Conservation (phyloP, 306 rosid species). For the Castanea sativa region DNA sequence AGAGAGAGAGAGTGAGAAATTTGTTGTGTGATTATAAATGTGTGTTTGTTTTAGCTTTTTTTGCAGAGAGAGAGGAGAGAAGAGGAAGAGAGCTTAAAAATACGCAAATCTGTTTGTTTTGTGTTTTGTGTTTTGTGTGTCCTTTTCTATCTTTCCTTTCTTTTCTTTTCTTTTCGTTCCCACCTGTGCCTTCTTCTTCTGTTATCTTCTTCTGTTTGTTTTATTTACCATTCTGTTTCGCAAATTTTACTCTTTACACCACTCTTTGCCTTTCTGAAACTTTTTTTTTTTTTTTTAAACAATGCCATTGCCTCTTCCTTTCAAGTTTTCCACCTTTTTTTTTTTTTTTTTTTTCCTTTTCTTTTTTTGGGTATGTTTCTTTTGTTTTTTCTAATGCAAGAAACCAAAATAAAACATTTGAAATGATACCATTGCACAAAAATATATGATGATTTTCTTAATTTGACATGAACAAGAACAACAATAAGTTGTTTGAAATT, state of each 20-base stretch:
- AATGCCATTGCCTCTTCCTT: background rate
- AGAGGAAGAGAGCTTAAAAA: background rate
- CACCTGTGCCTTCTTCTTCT: background rate
- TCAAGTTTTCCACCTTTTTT: too few species aligned
- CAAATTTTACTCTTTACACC: background rate
- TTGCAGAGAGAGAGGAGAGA: background rate
- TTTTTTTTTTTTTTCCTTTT: too few species aligned
- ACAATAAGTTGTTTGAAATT: too few species aligned
- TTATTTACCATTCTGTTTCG: background rate
- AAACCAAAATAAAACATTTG: too few species aligned
- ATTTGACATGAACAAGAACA: too few species aligned
- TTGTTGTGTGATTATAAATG: slow-evolving; percentile 2
- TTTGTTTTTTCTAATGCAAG: too few species aligned
- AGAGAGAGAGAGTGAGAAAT: background rate
- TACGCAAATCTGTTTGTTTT: background rate
- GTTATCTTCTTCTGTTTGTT: background rate
- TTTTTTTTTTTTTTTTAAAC: background rate
- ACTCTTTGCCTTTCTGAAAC: background rate
- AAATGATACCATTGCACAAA: too few species aligned
- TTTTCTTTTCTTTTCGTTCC: background rate
- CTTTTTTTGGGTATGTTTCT: too few species aligned
- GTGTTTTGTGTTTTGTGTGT: background rate
- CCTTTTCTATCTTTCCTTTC: background rate
- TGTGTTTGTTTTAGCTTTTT: background rate
- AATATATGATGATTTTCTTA: too few species aligned